Conservation (phyloP, 2,329 filamentous ascomycete species). For the Cladosporium sp. region DNA sequence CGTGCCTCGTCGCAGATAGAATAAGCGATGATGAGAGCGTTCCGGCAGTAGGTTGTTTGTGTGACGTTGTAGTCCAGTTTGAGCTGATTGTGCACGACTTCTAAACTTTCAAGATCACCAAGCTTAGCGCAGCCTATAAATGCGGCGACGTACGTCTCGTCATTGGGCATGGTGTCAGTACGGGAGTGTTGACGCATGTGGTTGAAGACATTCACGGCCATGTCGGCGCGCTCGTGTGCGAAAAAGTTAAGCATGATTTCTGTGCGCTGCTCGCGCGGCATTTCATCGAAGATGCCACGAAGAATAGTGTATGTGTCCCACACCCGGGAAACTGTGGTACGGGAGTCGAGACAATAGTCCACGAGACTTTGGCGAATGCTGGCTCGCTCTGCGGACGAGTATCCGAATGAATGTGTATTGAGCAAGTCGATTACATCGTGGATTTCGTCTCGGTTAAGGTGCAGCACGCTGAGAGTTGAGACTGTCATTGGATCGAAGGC, state of each 20-base stretch:
- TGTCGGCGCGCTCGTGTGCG: slow-evolving; percentile 69
- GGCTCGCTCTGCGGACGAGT: slow-evolving; percentile 64
- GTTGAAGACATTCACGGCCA: slow-evolving; percentile 81
- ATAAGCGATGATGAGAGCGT: slow-evolving; percentile 84
- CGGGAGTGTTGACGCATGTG: slow-evolving; percentile 83
- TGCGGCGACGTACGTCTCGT: slow-evolving; percentile 71
- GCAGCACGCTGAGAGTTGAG: slow-evolving; percentile 65
- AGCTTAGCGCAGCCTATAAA: slow-evolving; percentile 63
- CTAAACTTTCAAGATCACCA: slow-evolving; percentile 55
- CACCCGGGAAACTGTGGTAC: slow-evolving; percentile 60
- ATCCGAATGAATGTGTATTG: slow-evolving; percentile 67
- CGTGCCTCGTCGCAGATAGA: slow-evolving; percentile 62
- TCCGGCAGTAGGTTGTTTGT: slow-evolving; percentile 70
- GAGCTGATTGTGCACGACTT: slow-evolving; percentile 83
- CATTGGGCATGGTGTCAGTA: slow-evolving; percentile 59
- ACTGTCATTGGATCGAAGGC: slow-evolving; percentile 71
- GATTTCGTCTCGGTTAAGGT: slow-evolving; percentile 71
- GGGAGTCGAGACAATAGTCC: slow-evolving; percentile 61
- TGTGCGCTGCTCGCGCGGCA: slow-evolving; percentile 61
- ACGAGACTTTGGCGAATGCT: slow-evolving; percentile 64
- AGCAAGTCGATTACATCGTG: slow-evolving; percentile 79
- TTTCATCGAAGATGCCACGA: slow-evolving; percentile 57
- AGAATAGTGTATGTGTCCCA: slow-evolving; percentile 61
- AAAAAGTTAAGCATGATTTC: slow-evolving; percentile 82
- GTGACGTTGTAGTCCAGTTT: slow-evolving; percentile 85